These are phyloP conservation scores for Pseudoperonospora humuli DNA, from an alignment of 352 stramenopile genomes.

Conservation along the genomic window DNA sequence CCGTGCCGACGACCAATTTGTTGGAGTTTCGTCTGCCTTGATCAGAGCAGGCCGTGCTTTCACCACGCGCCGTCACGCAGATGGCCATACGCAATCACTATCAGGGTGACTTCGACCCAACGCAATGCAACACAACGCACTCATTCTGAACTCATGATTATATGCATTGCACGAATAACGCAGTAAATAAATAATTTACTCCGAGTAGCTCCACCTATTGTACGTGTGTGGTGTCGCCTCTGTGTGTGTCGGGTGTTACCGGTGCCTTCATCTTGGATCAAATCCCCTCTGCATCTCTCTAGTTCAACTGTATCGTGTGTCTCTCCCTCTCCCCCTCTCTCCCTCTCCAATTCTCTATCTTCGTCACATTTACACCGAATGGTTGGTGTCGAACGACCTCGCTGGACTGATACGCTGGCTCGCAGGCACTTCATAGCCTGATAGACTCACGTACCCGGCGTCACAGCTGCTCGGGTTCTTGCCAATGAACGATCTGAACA, in stretches of 20 bases:
- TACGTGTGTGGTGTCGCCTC: slow-evolving; percentile 27
- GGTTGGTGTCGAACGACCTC: slow-evolving; percentile 17
- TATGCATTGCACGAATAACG: slow-evolving; percentile 30
- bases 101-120: no score
- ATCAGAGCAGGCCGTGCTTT: slow-evolving; percentile 10
- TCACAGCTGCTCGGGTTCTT: slow-evolving; percentile 63
- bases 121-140: neutral
- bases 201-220: slow-evolving; percentile 21
- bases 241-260: slow-evolving; percentile 13
- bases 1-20: slow-evolving; percentile 5
- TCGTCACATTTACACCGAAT: slow-evolving; percentile 13
- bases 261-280: slow-evolving; percentile 17
- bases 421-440: slow-evolving; percentile 54
- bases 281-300: slow-evolving; percentile 4
- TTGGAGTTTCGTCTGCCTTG: slow-evolving; percentile 15
- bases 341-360: neutral
- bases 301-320: neutral
- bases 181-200: slow-evolving; percentile 45
- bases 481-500: slow-evolving; percentile 56
- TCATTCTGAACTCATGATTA: slow-evolving; percentile 8
- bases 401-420: slow-evolving; percentile 19
- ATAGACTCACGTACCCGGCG: slow-evolving; percentile 63
- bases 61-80: slow-evolving; percentile 10
- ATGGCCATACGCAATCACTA: neutral
- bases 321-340: slow-evolving; percentile 1